These are phyloP conservation scores for Alnus rubra DNA, from an alignment of 306 rosid species.

Conservation along the genomic window DNA sequence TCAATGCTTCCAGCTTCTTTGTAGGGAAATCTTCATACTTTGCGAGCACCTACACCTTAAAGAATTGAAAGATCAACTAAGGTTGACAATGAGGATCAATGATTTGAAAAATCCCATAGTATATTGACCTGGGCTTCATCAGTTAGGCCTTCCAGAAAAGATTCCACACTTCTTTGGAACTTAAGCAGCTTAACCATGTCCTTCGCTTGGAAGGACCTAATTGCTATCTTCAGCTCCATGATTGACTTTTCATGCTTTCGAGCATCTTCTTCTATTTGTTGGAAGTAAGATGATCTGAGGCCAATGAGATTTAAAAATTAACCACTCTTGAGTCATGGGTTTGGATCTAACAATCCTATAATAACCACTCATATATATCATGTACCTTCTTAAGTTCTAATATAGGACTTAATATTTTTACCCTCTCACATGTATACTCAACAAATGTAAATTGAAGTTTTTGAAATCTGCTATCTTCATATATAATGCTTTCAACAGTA, in stretches of 20 bases:
- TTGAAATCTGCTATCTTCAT: neutral
- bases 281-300: slow-evolving; percentile 32
- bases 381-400: too few relatives aligned
- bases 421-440: too few relatives aligned
- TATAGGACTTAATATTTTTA: too few relatives aligned
- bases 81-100: neutral
- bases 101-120: neutral
- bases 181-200: slow-evolving; percentile 33
- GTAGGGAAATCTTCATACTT: slow-evolving; percentile 24
- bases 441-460: neutral
- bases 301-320: neutral
- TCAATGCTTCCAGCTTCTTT: slow-evolving; percentile 41
- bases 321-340: too few relatives aligned
- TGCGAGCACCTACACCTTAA: neutral
- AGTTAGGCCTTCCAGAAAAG: slow-evolving; percentile 29
- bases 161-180: slow-evolving; percentile 32
- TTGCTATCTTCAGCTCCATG: slow-evolving; percentile 26
- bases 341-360: neutral
- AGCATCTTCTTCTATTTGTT: slow-evolving; percentile 28
- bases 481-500: neutral
- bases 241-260: neutral
- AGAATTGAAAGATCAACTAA: neutral
- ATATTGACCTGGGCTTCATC: slow-evolving; percentile 41
- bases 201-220: slow-evolving; percentile 33
- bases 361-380: too few relatives aligned